phyloP scores from a whole-genome alignment of 345 rosid genomes.

The Noccaea caerulescens region DNA sequence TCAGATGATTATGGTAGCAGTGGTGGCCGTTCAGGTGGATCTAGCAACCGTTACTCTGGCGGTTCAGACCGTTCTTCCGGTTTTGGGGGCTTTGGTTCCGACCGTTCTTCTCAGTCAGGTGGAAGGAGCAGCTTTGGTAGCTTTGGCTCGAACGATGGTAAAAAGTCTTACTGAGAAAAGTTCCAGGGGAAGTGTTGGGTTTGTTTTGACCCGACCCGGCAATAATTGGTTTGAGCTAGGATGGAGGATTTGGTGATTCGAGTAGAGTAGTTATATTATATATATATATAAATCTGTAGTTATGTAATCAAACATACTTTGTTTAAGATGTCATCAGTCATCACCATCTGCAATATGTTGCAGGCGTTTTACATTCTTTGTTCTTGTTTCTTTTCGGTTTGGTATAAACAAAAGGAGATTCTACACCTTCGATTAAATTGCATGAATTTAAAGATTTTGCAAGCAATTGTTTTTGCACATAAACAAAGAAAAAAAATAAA shows the following conservation, averaged over 20 bases:
- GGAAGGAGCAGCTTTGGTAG: constrained; percentile 50
- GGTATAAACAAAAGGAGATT: not conserved
- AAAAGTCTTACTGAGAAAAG: constrained; percentile 33
- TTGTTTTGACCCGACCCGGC: constrained; percentile 29
- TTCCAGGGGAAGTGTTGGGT: constrained; percentile 15
- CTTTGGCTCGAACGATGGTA: constrained; percentile 43
- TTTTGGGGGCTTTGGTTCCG: constrained; percentile 49
- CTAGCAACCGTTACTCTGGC: constrained; percentile 38
- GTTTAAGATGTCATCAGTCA: not conserved
- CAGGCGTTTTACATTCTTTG: not conserved
- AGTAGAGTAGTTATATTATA: constrained; percentile 23
- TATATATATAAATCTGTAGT: constrained; percentile 31
- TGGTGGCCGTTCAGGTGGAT: constrained; percentile 42
- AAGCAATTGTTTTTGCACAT: too few relatives aligned
- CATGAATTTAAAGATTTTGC: too few relatives aligned
- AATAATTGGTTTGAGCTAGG: constrained; percentile 28
- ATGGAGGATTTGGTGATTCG: constrained; percentile 22
- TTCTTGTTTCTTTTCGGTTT: not conserved
- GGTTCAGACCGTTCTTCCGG: constrained; percentile 48
- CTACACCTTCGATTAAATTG: too few relatives aligned
- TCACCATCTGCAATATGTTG: not conserved
- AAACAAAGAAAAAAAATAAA: too few relatives aligned
- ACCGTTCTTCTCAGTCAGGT: constrained; percentile 47
- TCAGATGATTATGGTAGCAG: constrained; percentile 35
- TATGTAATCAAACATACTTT: constrained; percentile 32